Evolutionary conservation across 1,139 yeast species (phyloP), one percentile per base, ranked within the genome.

Genomic region (Blastobotrys buckinghamii): DNA sequence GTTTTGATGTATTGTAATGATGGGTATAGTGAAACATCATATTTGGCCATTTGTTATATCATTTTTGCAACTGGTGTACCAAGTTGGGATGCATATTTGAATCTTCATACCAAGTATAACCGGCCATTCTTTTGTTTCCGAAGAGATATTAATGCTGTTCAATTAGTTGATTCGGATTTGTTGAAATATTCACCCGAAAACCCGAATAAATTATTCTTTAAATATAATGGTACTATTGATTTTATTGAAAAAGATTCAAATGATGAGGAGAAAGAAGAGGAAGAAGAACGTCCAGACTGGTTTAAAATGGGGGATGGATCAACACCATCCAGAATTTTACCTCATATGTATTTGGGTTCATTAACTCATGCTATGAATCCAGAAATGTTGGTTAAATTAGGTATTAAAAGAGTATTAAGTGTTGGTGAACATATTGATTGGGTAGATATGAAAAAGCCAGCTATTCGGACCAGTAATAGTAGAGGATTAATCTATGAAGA

Each of bases 11-110:
- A 82, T 62, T 89, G 96, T 62, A 78, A 86, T 3, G 97, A 90
- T 68, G 97, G 97, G 0, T 90, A 89, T 65, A 88, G 97, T 0
- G 97, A 90, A 62, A 84, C 90, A 53, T 82, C 96, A 5, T 72
- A 90, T 27, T 68, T 90, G 43, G 78, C 81, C 0, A 69, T 88
- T 40, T 79, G 89, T 53, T 89, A 78, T 61, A 58, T 85, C 50
- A 83, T 90, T 54, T 90, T 84, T 64, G 67, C 84, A 2, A 72
- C 79, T 39, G 78, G 84, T 47, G 61, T 77, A 32, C 53, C 72
- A 1, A 63, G 76, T 20, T 68, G 80, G 1, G 75, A 79, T 48
- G 77, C 76, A 1, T 63, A 78, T 50, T 61, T 85, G 17, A 75
- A 76, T 52, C 65, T 88, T 48, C 96, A 89, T 63, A 57, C 63